phyloP scores from a whole-genome alignment of 2,329 filamentous ascomycete genomes.

The Diaporthe capsici region DNA sequence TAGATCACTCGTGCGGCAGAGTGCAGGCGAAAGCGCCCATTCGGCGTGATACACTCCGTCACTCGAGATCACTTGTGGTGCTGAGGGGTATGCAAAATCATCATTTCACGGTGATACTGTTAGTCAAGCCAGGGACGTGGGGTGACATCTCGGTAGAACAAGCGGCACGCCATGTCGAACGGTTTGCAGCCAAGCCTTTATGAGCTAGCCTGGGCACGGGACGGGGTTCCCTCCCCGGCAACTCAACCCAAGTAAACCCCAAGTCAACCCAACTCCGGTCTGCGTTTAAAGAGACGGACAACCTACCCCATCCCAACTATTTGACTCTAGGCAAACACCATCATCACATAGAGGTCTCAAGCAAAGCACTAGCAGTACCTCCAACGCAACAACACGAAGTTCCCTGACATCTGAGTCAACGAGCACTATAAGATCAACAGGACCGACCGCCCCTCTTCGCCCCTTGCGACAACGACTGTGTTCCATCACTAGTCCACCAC shows the following conservation, averaged over 20 bases:
- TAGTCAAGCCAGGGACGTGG: conserved; percentile 11
- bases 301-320: neutral
- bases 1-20: neutral
- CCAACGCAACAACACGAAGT: neutral
- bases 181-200: conserved; percentile 19
- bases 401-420: neutral
- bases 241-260: neutral
- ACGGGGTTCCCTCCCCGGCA: conserved; percentile 9
- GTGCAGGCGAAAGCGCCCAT: neutral
- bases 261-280: conserved; percentile 7
- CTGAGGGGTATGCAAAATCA: neutral
- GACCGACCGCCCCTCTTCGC: neutral
- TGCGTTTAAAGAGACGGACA: conserved; percentile 2
- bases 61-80: conserved; percentile 5
- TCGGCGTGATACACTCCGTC: neutral
- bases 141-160: conserved; percentile 18
- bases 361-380: neutral
- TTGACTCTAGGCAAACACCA: neutral
- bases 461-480: neutral
- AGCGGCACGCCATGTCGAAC: conserved; percentile 17
- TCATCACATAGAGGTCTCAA: neutral
- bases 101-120: conserved; percentile 15
- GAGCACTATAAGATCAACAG: neutral
- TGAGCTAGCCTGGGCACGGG: conserved; percentile 16
- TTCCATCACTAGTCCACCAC: neutral